Conservation (phyloP, 208 protist genomes). For the Trypanosoma mega region DNA sequence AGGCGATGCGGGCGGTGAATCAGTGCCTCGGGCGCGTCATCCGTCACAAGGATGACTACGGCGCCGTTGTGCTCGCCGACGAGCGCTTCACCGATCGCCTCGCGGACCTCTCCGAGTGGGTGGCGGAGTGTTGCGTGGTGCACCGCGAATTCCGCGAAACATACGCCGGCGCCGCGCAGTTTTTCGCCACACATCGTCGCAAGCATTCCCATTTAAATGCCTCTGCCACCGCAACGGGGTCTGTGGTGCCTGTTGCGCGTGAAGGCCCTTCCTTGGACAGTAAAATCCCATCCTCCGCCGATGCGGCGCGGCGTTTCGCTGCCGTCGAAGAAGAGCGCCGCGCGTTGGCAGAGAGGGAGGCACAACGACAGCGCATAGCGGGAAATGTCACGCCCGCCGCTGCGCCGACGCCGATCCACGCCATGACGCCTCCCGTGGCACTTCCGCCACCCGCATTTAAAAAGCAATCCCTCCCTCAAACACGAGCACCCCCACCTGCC, state of each 20-base stretch:
- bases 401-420: not conserved
- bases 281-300: too few relatives aligned
- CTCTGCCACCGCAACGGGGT: not conserved
- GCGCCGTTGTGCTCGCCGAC: conserved; percentile 94
- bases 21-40: conserved; percentile 98
- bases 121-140: conserved; percentile 38
- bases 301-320: too few relatives aligned
- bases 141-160: conserved; percentile 64
- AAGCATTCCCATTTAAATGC: too few relatives aligned
- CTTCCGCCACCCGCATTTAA: conserved; percentile 9
- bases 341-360: too few relatives aligned
- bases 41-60: conserved; percentile 96
- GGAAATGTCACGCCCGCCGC: not conserved
- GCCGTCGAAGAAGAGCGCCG: too few relatives aligned
- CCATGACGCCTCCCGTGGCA: not conserved
- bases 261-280: not conserved
- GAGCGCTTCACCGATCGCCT: conserved; percentile 80
- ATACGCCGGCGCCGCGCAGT: conserved; percentile 58
- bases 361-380: too few relatives aligned
- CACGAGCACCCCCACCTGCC: not conserved
- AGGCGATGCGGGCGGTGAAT: conserved; percentile 96
- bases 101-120: conserved; percentile 64
- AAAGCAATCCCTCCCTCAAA: conserved; percentile 20
- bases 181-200: conserved; percentile 48
- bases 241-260: not conserved